Percentiles rank a stretch among this genome's conserved stretches.
phyloP scores from a whole-genome alignment of 139 green algal species.

The Chlorella ohadii region DNA sequence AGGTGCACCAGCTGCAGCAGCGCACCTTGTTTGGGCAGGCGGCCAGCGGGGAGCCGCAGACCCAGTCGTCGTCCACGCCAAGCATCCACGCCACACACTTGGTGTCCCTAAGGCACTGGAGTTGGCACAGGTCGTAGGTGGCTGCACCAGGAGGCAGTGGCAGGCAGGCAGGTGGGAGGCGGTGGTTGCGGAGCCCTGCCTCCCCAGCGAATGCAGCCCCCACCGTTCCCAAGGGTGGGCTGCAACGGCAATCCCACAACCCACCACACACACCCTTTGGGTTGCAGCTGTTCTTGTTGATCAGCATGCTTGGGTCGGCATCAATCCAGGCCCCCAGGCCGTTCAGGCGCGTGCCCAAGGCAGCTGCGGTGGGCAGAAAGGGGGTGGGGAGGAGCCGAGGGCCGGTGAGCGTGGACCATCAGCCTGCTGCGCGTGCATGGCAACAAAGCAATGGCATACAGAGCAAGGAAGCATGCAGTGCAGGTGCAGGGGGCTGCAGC shows the following conservation, averaged over 20 bases:
- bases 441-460: too few species aligned
- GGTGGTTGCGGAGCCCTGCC: too few species aligned
- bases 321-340: background rate
- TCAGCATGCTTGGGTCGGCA: background rate
- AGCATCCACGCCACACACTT: constrained; percentile 5
- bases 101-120: background rate
- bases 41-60: background rate
- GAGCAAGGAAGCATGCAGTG: too few species aligned
- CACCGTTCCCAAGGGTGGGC: too few species aligned
- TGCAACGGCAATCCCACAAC: too few species aligned
- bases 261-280: background rate
- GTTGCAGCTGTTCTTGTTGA: background rate
- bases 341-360: background rate
- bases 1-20: too few species aligned
- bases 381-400: too few species aligned
- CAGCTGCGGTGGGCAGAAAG: background rate
- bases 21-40: background rate
- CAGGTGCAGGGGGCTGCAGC: too few species aligned
- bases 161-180: too few species aligned
- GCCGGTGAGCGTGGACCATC: too few species aligned
- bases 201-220: too few species aligned
- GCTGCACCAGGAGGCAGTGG: background rate
- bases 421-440: too few species aligned
- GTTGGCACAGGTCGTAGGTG: background rate
- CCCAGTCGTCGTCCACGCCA: background rate